phyloP scores from a whole-genome alignment of 2,329 filamentous ascomycete species.

The Tolypocladium ovalisporum region DNA sequence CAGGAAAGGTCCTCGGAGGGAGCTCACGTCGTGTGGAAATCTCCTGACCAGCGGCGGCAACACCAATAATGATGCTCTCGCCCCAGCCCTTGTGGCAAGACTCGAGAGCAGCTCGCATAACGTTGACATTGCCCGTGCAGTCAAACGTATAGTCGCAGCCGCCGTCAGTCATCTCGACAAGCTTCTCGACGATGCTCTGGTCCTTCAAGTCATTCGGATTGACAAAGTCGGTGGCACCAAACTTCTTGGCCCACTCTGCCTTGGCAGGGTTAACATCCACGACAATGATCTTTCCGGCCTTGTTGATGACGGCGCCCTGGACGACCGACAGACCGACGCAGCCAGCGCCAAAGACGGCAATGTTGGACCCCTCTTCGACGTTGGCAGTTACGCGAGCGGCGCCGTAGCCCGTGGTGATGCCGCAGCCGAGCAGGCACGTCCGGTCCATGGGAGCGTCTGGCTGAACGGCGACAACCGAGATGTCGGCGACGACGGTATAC shows the following conservation, averaged over 20 bases:
- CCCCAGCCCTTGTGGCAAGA: slow-evolving; percentile 99
- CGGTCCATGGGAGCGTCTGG: slow-evolving; percentile 88
- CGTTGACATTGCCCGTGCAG: slow-evolving; percentile 92
- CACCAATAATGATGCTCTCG: slow-evolving; percentile 94
- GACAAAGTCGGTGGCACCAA: slow-evolving; percentile 93
- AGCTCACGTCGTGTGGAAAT: slow-evolving; percentile 83
- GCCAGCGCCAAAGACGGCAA: slow-evolving; percentile 89
- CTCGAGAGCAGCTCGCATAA: slow-evolving; percentile 92
- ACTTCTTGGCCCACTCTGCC: slow-evolving; percentile 87
- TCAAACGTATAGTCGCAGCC: slow-evolving; percentile 99
- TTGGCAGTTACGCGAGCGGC: slow-evolving; percentile 88
- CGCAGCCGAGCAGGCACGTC: slow-evolving; percentile 90
- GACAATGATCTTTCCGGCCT: slow-evolving; percentile 66
- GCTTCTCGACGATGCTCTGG: slow-evolving; percentile 80
- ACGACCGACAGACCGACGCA: slow-evolving; percentile 94
- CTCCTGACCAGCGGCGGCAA: slow-evolving; percentile 91
- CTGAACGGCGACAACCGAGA: slow-evolving; percentile 91
- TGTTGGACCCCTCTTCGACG: slow-evolving; percentile 78
- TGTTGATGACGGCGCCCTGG: slow-evolving; percentile 81
- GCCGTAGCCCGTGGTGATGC: slow-evolving; percentile 97
- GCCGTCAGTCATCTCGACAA: slow-evolving; percentile 96
- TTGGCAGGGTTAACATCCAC: slow-evolving; percentile 74
- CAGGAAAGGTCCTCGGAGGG: neutral
- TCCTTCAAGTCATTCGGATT: slow-evolving; percentile 73
- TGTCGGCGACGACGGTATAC: slow-evolving; percentile 97